Percentiles rank a stretch among this genome's conserved stretches.
Conservation (phyloP, 257 asterid genomes). For the Lycium ferocissimum region DNA sequence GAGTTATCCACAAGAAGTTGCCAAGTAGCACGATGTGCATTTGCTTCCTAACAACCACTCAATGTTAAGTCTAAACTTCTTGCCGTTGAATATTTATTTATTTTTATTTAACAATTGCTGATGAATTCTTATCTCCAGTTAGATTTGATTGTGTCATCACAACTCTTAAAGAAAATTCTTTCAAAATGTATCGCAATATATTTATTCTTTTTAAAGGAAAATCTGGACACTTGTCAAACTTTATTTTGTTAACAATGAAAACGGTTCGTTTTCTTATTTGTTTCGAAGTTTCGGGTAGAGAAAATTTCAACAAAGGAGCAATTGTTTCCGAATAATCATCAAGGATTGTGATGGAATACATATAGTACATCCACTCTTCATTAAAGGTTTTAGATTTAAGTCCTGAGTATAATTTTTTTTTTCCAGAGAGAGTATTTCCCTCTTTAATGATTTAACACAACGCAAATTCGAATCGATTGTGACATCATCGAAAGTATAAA, state of each 20-base stretch:
- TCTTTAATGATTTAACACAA: too few relatives aligned
- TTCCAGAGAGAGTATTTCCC: too few relatives aligned
- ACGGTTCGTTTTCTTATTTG: neutral
- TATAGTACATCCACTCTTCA: too few relatives aligned
- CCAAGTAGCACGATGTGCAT: neutral
- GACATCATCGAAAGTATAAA: too few relatives aligned
- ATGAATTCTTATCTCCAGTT: neutral
- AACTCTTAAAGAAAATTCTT: neutral
- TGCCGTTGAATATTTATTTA: neutral
- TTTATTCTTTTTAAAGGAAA: neutral
- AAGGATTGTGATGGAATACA: too few relatives aligned
- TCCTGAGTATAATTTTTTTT: too few relatives aligned
- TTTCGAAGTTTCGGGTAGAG: neutral
- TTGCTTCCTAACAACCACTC: slow-evolving; percentile 14
- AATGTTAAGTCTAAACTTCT: neutral
- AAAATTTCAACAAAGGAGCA: neutral
- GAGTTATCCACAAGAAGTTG: neutral
- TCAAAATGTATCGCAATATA: neutral
- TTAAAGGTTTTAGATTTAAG: too few relatives aligned
- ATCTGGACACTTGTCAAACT: neutral
- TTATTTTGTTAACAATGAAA: neutral
- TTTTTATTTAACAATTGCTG: neutral
- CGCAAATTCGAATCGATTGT: too few relatives aligned
- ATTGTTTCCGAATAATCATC: too few relatives aligned
- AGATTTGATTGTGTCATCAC: neutral